These are phyloP conservation scores for Solanum chaucha DNA, from an alignment of 257 asterid genomes.

Conservation along the genomic window DNA sequence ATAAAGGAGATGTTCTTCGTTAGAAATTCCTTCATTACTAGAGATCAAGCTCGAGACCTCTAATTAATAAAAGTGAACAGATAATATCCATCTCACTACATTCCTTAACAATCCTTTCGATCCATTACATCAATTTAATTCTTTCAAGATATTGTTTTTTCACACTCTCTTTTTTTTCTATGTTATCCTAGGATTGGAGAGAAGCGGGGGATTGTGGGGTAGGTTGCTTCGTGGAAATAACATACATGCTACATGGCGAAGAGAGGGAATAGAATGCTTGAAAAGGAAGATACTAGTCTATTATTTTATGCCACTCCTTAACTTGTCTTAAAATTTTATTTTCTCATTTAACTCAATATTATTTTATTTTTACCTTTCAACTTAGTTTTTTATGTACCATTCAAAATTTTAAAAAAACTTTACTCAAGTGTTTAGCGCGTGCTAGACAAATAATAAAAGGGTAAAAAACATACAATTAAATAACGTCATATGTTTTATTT, in stretches of 20 bases:
- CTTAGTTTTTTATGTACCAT: too few species aligned
- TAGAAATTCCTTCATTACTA: neutral
- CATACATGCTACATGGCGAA: neutral
- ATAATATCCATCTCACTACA: neutral
- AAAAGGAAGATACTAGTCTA: neutral
- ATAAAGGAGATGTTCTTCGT: neutral
- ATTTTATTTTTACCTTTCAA: neutral
- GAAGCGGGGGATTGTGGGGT: neutral
- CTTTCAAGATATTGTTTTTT: neutral
- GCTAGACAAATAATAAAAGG: too few species aligned
- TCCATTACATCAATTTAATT: neutral
- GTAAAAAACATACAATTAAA: too few species aligned
- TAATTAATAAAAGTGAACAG: neutral
- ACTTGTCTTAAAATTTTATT: too few species aligned
- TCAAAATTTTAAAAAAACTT: too few species aligned
- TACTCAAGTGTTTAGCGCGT: too few species aligned
- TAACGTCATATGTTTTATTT: too few species aligned
- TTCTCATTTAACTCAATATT: too few species aligned
- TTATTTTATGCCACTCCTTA: neutral
- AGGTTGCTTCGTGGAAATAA: neutral
- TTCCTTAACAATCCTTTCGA: neutral
- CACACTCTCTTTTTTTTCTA: neutral
- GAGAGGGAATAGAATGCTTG: neutral
- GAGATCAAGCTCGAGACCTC: fast-evolving
- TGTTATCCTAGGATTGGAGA: neutral